Conservation (phyloP, 495 filamentous ascomycete genomes). For the Hyaloscypha hepaticicola region DNA sequence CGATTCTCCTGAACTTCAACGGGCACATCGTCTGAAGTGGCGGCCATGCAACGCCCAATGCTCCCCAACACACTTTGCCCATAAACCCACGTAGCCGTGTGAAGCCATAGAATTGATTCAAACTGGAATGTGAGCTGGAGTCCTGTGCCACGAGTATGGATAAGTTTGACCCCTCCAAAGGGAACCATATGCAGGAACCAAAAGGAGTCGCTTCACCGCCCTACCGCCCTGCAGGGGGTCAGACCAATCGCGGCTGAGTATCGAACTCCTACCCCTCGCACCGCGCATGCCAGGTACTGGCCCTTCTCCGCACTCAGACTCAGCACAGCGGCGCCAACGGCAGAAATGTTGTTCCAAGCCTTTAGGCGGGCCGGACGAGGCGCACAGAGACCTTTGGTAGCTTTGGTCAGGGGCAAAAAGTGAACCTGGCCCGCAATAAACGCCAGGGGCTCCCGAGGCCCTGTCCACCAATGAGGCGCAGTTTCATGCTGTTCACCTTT, state of each 20-base stretch:
- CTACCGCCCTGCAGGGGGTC: background rate
- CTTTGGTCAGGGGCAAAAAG: background rate
- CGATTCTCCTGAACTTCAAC: background rate
- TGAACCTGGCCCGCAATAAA: background rate
- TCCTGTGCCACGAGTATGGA: background rate
- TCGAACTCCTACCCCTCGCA: background rate
- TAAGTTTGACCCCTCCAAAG: background rate
- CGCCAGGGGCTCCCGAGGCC: background rate
- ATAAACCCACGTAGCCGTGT: background rate
- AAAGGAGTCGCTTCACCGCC: background rate
- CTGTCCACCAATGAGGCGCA: conserved; percentile 9
- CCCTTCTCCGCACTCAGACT: background rate
- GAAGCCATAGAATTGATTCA: background rate
- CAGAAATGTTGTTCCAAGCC: background rate
- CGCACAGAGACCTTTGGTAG: too few species aligned
- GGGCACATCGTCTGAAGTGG: background rate
- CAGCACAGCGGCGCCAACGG: background rate
- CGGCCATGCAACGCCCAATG: background rate
- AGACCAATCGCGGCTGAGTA: background rate
- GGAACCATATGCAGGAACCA: background rate
- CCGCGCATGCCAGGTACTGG: background rate
- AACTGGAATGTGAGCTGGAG: background rate
- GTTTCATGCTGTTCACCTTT: background rate
- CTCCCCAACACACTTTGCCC: background rate
- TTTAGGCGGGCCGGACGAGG: background rate